These are phyloP conservation scores for Xylariaceae sp. DNA, from an alignment of 2,329 filamentous ascomycete species.

Conservation along the genomic window DNA sequence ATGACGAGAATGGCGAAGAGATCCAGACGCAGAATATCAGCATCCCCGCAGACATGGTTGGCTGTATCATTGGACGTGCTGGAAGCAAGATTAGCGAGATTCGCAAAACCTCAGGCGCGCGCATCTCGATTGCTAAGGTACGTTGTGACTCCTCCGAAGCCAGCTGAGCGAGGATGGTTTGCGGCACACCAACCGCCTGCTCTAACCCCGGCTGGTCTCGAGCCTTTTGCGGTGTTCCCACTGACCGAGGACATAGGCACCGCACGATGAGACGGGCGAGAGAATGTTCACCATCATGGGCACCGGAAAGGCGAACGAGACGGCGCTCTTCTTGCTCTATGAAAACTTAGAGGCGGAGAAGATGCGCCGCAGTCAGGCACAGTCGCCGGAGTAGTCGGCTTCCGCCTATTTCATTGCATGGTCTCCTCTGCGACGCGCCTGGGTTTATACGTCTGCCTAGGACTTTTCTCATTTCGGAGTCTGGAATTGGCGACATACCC, in stretches of 20 bases:
- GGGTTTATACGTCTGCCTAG: slow-evolving; percentile 25
- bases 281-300: slow-evolving; percentile 99
- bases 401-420: slow-evolving; percentile 11
- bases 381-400: slow-evolving; percentile 40
- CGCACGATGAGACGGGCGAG: slow-evolving; percentile 95
- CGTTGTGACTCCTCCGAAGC: slow-evolving; percentile 12
- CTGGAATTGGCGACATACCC: slow-evolving; percentile 40
- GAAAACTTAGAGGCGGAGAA: slow-evolving; percentile 99
- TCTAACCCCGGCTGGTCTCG: background rate
- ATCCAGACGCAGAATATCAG: slow-evolving; percentile 99
- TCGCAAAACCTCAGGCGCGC: slow-evolving; percentile 88
- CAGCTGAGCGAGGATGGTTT: background rate
- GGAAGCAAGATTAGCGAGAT: slow-evolving; percentile 99
- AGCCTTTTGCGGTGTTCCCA: slow-evolving; percentile 5
- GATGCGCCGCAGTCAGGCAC: slow-evolving; percentile 85
- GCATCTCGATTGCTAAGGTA: slow-evolving; percentile 94
- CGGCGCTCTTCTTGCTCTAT: slow-evolving; percentile 90
- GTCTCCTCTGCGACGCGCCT: slow-evolving; percentile 19
- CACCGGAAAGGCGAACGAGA: slow-evolving; percentile 87
- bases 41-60: slow-evolving; percentile 99
- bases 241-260: slow-evolving; percentile 45
- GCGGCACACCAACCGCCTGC: background rate
- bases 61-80: slow-evolving; percentile 93
- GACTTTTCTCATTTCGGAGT: slow-evolving; percentile 35
- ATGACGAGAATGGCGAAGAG: slow-evolving; percentile 94